Conservation (phyloP, 768 basidiomycete species). For the Mrakia frigida region DNA sequence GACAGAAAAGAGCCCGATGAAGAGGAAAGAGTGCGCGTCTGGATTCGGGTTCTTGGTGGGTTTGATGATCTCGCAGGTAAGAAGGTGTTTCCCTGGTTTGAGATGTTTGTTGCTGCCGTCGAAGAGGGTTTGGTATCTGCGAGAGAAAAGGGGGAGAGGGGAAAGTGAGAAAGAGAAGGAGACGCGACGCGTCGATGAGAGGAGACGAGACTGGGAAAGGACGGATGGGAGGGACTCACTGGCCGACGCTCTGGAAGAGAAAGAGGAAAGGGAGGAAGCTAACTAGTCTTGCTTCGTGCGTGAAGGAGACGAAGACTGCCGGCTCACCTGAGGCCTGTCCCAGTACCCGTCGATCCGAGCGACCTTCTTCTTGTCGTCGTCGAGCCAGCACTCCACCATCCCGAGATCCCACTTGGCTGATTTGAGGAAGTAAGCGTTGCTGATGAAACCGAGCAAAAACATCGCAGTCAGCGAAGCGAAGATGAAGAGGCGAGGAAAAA, state of each 20-base stretch:
- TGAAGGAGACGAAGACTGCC: too few relatives aligned
- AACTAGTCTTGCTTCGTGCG: too few relatives aligned
- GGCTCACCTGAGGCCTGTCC: too few relatives aligned
- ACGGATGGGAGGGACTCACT: neutral
- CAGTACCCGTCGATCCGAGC: conserved; percentile 4
- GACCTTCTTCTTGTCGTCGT: neutral
- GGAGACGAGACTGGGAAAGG: neutral
- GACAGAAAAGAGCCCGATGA: conserved; percentile 10
- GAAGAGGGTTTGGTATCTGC: conserved; percentile 9
- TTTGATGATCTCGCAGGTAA: neutral
- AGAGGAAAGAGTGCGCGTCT: neutral
- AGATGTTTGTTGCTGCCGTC: neutral
- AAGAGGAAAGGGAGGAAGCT: neutral
- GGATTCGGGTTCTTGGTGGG: neutral
- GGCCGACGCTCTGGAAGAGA: neutral
- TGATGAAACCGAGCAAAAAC: neutral
- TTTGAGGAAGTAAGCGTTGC: conserved; percentile 4
- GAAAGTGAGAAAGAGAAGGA: neutral
- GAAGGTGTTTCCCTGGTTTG: neutral
- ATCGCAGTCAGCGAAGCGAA: neutral
- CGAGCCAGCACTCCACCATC: conserved; percentile 2
- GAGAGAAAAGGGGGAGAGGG: neutral
- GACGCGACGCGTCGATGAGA: neutral
- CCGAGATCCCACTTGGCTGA: conserved; percentile 11
- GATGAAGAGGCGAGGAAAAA: too few relatives aligned